Evolutionary conservation across 1,284 basidiomycete species (phyloP).

Genomic region (Cutaneotrichosporon curvatum): DNA sequence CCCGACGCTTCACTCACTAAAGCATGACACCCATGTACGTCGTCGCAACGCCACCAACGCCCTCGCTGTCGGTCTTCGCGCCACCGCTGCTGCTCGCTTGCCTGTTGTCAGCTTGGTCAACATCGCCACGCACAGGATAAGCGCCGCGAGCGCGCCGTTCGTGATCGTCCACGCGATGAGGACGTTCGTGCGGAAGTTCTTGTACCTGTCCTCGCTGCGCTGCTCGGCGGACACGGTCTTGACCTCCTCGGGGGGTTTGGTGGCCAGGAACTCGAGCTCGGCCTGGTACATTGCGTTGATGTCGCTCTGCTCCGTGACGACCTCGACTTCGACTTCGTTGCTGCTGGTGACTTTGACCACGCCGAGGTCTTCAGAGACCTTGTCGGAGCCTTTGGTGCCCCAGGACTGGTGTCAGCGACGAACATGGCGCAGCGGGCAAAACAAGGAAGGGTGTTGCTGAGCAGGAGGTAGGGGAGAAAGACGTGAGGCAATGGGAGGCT

Average conservation of each 20-base stretch:
- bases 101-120: neutral
- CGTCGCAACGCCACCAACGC: slow-evolving; percentile 31
- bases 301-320: slow-evolving; percentile 75
- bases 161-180: slow-evolving; percentile 61
- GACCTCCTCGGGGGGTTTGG: slow-evolving; percentile 61
- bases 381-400: slow-evolving; percentile 89
- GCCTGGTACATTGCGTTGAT: slow-evolving; percentile 80
- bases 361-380: slow-evolving; percentile 71
- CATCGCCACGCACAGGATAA: slow-evolving; percentile 49
- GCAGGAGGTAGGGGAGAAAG: no score
- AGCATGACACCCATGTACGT: slow-evolving; percentile 44
- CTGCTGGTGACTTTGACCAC: slow-evolving; percentile 54
- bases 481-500: no score
- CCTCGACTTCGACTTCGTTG: slow-evolving; percentile 65
- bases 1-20: slow-evolving; percentile 10
- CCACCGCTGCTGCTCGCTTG: neutral
- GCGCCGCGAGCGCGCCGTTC: slow-evolving; percentile 68
- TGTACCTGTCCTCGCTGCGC: slow-evolving; percentile 80
- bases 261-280: slow-evolving; percentile 66
- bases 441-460: no score
- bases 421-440: no score
- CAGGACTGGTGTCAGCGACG: slow-evolving; percentile 47
- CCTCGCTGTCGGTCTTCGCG: slow-evolving; percentile 13
- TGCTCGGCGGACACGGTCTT: slow-evolving; percentile 53
- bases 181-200: slow-evolving; percentile 74